phyloP scores from a whole-genome alignment of 345 rosid species.

The Brassica rapa region DNA sequence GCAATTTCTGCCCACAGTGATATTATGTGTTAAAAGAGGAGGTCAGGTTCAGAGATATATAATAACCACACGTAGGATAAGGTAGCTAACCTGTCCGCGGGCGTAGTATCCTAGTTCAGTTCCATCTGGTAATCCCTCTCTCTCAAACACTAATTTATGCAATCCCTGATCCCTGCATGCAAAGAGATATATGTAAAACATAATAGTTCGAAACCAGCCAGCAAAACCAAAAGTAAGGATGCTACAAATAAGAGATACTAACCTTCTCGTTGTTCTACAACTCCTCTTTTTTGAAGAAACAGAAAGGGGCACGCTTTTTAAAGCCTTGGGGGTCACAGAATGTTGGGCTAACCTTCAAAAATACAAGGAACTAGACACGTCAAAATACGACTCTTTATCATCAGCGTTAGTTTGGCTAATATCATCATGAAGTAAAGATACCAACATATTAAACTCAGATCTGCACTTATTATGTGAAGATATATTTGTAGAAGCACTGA shows the following conservation, averaged over 20 bases:
- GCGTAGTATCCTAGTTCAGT: conserved; percentile 92
- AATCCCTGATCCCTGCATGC: conserved; percentile 70
- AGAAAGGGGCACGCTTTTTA: conserved; percentile 40
- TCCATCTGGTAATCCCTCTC: conserved; percentile 91
- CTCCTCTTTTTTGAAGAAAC: conserved; percentile 43
- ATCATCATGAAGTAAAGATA: conserved; percentile 36
- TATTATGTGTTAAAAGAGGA: conserved; percentile 39
- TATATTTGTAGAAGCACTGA: conserved; percentile 40
- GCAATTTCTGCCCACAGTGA: conserved; percentile 72
- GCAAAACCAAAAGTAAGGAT: conserved; percentile 16
- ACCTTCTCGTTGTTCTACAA: conserved; percentile 46
- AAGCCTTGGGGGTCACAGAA: conserved; percentile 39
- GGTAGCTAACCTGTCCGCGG: conserved; percentile 76
- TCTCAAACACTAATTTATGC: conserved; percentile 87
- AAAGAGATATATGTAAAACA: conserved; percentile 15
- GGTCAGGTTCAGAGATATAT: conserved; percentile 27
- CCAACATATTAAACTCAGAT: conserved; percentile 50
- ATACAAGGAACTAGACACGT: conserved; percentile 30
- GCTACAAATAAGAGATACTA: conserved; percentile 36
- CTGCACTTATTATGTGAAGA: conserved; percentile 47
- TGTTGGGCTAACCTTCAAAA: conserved; percentile 53
- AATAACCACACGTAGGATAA: conserved; percentile 34
- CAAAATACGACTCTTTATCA: conserved; percentile 24
- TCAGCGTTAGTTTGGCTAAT: conserved; percentile 9
- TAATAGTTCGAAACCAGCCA: conserved; percentile 29